Base-by-base conservation (phyloP, 306 rosid species). In the Prunus fruticosa region DNA sequence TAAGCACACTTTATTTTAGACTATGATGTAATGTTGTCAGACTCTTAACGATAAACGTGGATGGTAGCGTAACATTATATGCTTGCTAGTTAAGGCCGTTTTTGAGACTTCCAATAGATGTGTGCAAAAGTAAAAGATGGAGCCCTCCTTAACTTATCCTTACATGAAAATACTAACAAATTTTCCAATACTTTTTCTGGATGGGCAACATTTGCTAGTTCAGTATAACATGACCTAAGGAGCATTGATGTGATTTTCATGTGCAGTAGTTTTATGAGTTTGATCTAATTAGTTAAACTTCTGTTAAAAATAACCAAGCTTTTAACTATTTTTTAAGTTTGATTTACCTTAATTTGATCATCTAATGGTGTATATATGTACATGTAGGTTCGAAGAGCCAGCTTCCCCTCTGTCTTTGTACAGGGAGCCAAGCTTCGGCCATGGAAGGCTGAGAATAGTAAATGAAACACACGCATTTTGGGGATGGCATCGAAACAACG, bases 401-500 rank as follows among this genome's bases (percentile, higher is more conserved):
- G 51, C 70, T 47, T 81, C 83, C 12, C 85, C 90, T 1, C 86
- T 90, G 1, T 92, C 96, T 0, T 65, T 90, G 86, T 88, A 38
- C 43, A 69, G 96, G 57, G 93, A 93, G 76, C 73, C 97, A 74
- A 90, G 94, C 66, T 93, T 93, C 75, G 93, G 97, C 41, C 97
- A 92, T 73, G 96, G 89, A 81, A 15, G 97, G 68, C 78, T 92
- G 71, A 66, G 81, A 69, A 81, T 90, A 52, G 0, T 84, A 43
- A 88, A 90, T 54, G 92, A 83, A 65, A 88, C 97, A 10, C 91
- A 85, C 72, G 96, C 96, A 68, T 72, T 82, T 5, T 88, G 96
- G 97, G 84, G 90, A 52, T 92, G 97, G 97, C 91, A 92, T 73
- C 92, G 97, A 28, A 92, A 92, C 91, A 84, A 92, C 47, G 93